Percentiles rank a stretch among this genome's conserved stretches.
phyloP scores from a whole-genome alignment of 345 rosid genomes.

The Gossypioides kirkii region DNA sequence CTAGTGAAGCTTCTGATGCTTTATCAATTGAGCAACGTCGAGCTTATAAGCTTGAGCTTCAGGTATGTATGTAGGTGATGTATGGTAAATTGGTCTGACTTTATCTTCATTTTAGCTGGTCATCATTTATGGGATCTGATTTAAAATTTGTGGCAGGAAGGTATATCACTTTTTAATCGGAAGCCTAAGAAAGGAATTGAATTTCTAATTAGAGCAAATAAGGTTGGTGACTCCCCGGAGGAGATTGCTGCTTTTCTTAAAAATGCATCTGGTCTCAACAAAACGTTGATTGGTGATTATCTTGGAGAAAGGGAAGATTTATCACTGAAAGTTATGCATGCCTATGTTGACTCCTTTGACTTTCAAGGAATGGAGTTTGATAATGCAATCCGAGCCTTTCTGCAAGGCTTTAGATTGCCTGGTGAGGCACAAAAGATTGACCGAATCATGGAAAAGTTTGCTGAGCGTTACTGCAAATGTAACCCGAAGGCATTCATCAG shows the following conservation, averaged over 20 bases:
- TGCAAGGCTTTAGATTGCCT: slow-evolving; percentile 92
- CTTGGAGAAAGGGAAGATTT: slow-evolving; percentile 98
- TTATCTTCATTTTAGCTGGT: slow-evolving; percentile 10
- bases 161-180: slow-evolving; percentile 95
- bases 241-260: slow-evolving; percentile 91
- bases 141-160: slow-evolving; percentile 85
- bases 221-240: slow-evolving; percentile 88
- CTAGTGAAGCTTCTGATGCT: slow-evolving; percentile 80
- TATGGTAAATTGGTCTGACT: slow-evolving; percentile 10
- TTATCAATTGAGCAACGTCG: slow-evolving; percentile 93
- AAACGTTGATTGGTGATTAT: slow-evolving; percentile 91
- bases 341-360: slow-evolving; percentile 93
- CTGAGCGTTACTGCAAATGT: slow-evolving; percentile 96
- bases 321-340: slow-evolving; percentile 94
- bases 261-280: slow-evolving; percentile 84
- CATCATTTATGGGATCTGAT: slow-evolving; percentile 29
- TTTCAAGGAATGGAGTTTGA: slow-evolving; percentile 89
- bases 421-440: slow-evolving; percentile 99
- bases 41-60: slow-evolving; percentile 99
- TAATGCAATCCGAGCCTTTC: slow-evolving; percentile 83
- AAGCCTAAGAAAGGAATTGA: slow-evolving; percentile 97
- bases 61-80: slow-evolving; percentile 37
- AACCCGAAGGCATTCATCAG: slow-evolving; percentile 88
- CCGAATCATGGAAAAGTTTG: slow-evolving; percentile 97
- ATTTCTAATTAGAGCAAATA: slow-evolving; percentile 89